Base-by-base conservation (phyloP, 2,329 filamentous ascomycete species). In the Phialophora expanda region DNA sequence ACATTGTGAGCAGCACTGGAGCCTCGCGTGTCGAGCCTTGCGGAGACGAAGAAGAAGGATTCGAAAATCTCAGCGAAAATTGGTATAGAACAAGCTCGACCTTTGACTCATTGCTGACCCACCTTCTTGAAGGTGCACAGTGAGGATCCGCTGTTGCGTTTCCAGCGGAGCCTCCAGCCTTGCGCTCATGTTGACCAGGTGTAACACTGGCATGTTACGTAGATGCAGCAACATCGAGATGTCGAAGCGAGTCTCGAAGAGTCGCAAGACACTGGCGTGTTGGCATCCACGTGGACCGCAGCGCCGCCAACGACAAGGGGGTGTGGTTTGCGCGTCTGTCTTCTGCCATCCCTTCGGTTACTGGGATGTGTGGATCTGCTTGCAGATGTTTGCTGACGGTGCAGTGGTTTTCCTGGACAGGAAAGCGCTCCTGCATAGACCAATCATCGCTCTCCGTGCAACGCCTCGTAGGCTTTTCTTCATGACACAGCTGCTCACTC, bases 401-500 rank as follows among this genome's bases (percentile, higher is more conserved):
- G 34, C 51, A 61, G 48, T 55, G n/a, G n/a, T 53, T 62, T 62
- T 62, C 50, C 51, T 26, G 24, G 38, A 17, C 41, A 48, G 51
- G 59, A 62, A 55, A 62, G 14, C 20, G 5, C 44, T 22, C 9
- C 28, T n/a, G 22, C 59, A 17, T 44, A 55, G 17, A 20, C 59
- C 59, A 56, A 62, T 56, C 50, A 55, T 14, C 2, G 17, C 22
- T 22, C 9, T 20, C 2, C 22, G 12, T 61, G 22, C 30, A 62
- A 22, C 7, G 51, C 50, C 59, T 44, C 14, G 50, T 41, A 14
- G 7, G 14, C 11, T 17, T 28, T 24, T 8, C n/a, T 30, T 24
- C 17, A 56, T 62, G 59, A 62, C 59, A 55, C n/a, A 62, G 59
- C 32, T 46, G 59, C 50, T 62, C 59, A 62, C 59, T 62, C 51